These are phyloP conservation scores for Cordyceps pruinosa DNA, from an alignment of 2,329 filamentous ascomycete species.

Conservation along the genomic window DNA sequence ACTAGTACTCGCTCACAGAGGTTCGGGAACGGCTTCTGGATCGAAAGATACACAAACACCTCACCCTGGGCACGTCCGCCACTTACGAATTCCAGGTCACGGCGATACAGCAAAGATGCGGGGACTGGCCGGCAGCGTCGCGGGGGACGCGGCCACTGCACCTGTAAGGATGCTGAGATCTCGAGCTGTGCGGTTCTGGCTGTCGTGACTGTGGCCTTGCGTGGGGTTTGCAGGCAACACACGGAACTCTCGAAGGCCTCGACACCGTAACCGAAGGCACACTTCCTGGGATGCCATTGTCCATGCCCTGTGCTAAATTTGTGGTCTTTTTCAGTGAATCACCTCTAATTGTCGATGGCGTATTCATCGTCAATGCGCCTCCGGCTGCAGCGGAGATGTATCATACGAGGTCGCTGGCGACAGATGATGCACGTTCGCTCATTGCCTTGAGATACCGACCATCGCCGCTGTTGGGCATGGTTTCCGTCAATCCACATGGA, in stretches of 20 bases:
- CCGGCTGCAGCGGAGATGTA: slow-evolving; percentile 10
- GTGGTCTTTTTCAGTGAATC: slow-evolving; percentile 23
- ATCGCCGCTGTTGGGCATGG: slow-evolving; percentile 30
- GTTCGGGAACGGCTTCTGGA: background rate
- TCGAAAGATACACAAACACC: slow-evolving; percentile 1
- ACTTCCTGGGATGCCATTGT: slow-evolving; percentile 30
- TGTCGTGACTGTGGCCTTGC: slow-evolving; percentile 53
- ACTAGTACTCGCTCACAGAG: background rate
- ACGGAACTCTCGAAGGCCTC: slow-evolving; percentile 42
- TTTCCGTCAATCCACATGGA: slow-evolving; percentile 45
- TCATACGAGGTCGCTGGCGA: background rate
- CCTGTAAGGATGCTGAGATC: slow-evolving; percentile 48
- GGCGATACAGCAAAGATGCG: slow-evolving; percentile 45
- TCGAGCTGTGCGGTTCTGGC: slow-evolving; percentile 44
- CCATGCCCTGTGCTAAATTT: slow-evolving; percentile 34
- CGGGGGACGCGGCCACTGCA: slow-evolving; percentile 36
- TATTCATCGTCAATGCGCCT: slow-evolving; percentile 15
- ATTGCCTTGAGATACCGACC: slow-evolving; percentile 30
- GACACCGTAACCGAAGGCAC: slow-evolving; percentile 51
- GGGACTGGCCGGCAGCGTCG: slow-evolving; percentile 16
- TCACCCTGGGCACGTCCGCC: background rate
- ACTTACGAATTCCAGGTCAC: slow-evolving; percentile 36
- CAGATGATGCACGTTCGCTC: slow-evolving; percentile 16
- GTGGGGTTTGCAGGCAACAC: slow-evolving; percentile 39
- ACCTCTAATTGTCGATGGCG: background rate